Evolutionary conservation across 352 stramenopile genomes (phyloP), one percentile per base, ranked within the genome.

Genomic region (Halophytophthora polymorphica): DNA sequence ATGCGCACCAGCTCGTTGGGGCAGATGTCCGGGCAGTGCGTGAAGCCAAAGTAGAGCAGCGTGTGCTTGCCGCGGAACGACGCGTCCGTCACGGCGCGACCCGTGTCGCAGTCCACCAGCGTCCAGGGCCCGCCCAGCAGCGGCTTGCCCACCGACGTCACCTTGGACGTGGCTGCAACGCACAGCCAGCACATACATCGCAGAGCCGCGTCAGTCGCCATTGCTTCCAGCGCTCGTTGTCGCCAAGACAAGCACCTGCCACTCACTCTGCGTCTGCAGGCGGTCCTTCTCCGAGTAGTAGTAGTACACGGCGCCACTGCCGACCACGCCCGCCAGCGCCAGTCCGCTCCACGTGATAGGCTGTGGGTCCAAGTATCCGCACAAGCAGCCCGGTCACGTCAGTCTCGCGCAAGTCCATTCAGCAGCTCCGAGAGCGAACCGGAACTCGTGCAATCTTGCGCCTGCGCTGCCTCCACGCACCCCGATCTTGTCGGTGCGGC

Each of bases 11-110:
- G 92, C 77, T 99, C 97, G 25, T 97, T 98, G 13, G 97, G 97
- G 60, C 97, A 99, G 67, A 99, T 99, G 70, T 99, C 97, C 3
- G 97, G 97, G 72, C 97, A 99, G 61, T 98, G 91, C 52, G 96
- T 98, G 79, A 99, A 99, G 58, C 97, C 97, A 86, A 99, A 99
- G 86, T 99, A 99, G 19, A 99, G 73, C 36, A 99, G 76, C 51
- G 93, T 86, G 77, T 96, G 98, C 64, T 98, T 94, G 57, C 97
- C 96, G 39, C 65, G 70, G 63, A 90, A 98, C 58, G 85, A 85
- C 33, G 83, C 87, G 62, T 98, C 88, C 21, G 91, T 98, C 33
- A 97, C 84, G 6, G 85, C 84, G 17, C 58, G 69, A 50, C 88
- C 77, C 23, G 80, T 85, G 49, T 94, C 66, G 43, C 89, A 95